Conservation (phyloP, 768 basidiomycete genomes). For the Tulasnella sp. region DNA sequence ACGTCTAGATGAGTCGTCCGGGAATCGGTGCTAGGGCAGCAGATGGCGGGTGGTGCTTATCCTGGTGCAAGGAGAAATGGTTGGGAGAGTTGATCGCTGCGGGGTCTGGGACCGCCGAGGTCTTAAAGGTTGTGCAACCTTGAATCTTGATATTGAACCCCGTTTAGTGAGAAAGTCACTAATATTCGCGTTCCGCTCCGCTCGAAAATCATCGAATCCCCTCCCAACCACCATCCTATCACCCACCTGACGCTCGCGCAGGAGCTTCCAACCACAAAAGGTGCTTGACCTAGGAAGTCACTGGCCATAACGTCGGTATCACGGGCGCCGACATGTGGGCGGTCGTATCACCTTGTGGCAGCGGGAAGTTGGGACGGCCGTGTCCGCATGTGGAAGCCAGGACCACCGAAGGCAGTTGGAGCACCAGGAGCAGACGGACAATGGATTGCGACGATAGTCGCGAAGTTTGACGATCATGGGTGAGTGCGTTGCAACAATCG, state of each 20-base stretch:
- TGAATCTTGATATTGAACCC: not conserved
- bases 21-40: slow-evolving; percentile 68
- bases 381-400: slow-evolving; percentile 86
- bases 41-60: slow-evolving; percentile 87
- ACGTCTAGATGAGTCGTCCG: slow-evolving; percentile 38
- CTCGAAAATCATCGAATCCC: slow-evolving; percentile 67
- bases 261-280: slow-evolving; percentile 36
- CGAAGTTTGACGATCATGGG: slow-evolving; percentile 86
- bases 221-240: slow-evolving; percentile 63
- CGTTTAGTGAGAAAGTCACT: not conserved
- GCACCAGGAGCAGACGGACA: slow-evolving; percentile 42
- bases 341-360: slow-evolving; percentile 91
- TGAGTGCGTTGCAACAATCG: slow-evolving; percentile 37
- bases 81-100: slow-evolving; percentile 90
- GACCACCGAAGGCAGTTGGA: slow-evolving; percentile 50
- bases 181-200: not conserved
- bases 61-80: slow-evolving; percentile 94
- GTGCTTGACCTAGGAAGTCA: slow-evolving; percentile 40
- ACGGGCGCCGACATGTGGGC: slow-evolving; percentile 93
- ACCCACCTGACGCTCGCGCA: slow-evolving; percentile 60
- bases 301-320: slow-evolving; percentile 77
- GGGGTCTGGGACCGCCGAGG: slow-evolving; percentile 63
- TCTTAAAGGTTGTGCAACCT: slow-evolving; percentile 62
- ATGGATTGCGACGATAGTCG: slow-evolving; percentile 75
- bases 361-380: slow-evolving; percentile 84